Evolutionary conservation across 208 protist genomes (phyloP).

Genomic region (Leptomonas pyrrhocoris): DNA sequence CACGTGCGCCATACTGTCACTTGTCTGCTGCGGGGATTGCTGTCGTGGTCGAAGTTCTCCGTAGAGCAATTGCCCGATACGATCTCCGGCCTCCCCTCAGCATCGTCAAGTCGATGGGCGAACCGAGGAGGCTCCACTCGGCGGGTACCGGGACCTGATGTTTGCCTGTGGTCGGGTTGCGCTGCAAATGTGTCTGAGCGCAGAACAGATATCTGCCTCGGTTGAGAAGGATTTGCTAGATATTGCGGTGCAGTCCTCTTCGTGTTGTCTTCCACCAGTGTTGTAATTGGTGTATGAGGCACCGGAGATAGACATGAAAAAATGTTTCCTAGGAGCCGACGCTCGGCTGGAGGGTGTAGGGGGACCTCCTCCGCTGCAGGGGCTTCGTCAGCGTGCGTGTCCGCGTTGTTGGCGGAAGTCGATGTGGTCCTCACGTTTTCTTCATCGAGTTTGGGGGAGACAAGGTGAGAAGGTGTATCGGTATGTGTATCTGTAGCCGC

Average conservation of each 20-base stretch:
- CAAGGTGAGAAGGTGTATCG: neutral
- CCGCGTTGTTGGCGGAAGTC: too few species aligned
- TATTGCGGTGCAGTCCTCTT: neutral
- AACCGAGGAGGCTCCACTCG: too few species aligned
- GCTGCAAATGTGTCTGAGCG: too few species aligned
- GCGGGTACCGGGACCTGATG: too few species aligned
- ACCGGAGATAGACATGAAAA: neutral
- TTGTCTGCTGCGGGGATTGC: neutral
- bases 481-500: neutral
- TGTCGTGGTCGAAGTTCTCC: neutral
- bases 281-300: neutral
- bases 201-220: too few species aligned
- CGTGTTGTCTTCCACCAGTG: neutral
- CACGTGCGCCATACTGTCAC: neutral
- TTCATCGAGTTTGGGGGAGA: neutral
- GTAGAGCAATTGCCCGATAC: neutral
- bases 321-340: constrained; percentile 8
- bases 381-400: neutral
- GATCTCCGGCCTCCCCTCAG: too few species aligned
- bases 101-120: too few species aligned
- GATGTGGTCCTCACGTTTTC: neutral
- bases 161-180: too few species aligned
- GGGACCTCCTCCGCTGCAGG: neutral
- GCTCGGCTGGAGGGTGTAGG: neutral
- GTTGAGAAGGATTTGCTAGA: too few species aligned